Base-by-base conservation (phyloP, 768 basidiomycete genomes). In the Rhizopogon vesiculosus region DNA sequence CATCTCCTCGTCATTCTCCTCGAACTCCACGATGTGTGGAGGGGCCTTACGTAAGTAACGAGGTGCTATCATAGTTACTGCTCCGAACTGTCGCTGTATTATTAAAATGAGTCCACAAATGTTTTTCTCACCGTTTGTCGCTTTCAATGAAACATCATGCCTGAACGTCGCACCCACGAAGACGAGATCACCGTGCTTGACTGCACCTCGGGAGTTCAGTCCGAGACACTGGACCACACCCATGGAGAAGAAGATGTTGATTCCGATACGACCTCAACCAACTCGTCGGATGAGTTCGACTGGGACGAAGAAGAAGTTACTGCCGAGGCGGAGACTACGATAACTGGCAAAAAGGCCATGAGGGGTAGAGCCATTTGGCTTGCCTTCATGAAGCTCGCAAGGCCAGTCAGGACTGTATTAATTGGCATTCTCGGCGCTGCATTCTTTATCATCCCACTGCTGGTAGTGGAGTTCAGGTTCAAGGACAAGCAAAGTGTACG, bases 241-340 rank as follows among this genome's bases (percentile, higher is more conserved):
- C 55, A 54, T 19, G 54, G 49, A 0, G 52, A 55, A 31, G 51
- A 57, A 28, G 60, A 58, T 18, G 16, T 18, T 7, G 69, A 67
- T 16, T 65, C 70, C 16, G 69, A 70, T 35, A 62, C 57, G 7
- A 75, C 81, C n/a, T 77, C 74, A 28, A 85, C 85, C 12, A 80
- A 84, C 60, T 77, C 81, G 3, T 80, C 78, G 9, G 86, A 88
- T 63, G 84, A 89, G 61, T 89, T 91, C 60, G 78, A 89, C 72
- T 87, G 87, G 87, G 85, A 88, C 53, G 79, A 83, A 51, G 83
- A 81, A 45, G 81, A 85, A 13, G 54, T 55, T 43, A 59, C 67
- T 40, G 40, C 16, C 16, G 77, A 78, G 22, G 69, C 66, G 35
- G 57, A 62, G 48, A 68, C 59, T 33, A 55, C 51, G 3, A 58